A percentile compares a stretch with the other conserved stretches of the same genome.
Evolutionary conservation across 2,329 filamentous ascomycete species (phyloP).

Genomic region (Penicillium sp.): DNA sequence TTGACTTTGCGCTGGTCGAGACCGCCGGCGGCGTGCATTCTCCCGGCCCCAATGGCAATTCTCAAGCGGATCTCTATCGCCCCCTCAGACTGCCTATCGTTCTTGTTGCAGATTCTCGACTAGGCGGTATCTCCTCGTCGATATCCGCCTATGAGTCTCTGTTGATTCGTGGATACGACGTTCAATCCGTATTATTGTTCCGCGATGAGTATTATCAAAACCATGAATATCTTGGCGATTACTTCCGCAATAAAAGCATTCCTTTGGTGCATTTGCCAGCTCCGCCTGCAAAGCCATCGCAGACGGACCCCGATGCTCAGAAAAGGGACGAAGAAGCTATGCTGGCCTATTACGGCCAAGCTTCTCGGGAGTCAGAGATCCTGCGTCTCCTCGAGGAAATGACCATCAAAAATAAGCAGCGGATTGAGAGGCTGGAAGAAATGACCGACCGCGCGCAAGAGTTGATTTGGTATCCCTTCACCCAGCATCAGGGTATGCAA

Average conservation of each 20-base stretch:
- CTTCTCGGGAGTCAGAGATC: conserved; percentile 43
- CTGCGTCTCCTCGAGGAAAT: conserved; percentile 53
- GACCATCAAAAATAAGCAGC: conserved; percentile 53
- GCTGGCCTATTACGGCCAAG: conserved; percentile 61
- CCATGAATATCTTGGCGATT: conserved; percentile 64
- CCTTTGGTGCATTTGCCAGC: conserved; percentile 56
- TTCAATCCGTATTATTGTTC: conserved; percentile 70
- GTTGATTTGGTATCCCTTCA: conserved; percentile 84
- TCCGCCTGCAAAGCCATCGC: conserved; percentile 54
- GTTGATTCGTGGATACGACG: conserved; percentile 73
- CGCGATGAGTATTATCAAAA: conserved; percentile 66
- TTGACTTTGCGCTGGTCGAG: conserved; percentile 70
- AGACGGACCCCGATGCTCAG: conserved; percentile 29
- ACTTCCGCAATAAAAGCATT: conserved; percentile 64
- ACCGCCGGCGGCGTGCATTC: conserved; percentile 83
- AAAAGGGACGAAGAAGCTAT: conserved; percentile 59
- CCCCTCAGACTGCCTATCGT: conserved; percentile 72
- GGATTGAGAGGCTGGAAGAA: conserved; percentile 59
- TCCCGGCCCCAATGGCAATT: conserved; percentile 71
- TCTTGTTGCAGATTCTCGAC: conserved; percentile 70
- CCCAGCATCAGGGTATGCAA: conserved; percentile 68
- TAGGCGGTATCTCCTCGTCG: conserved; percentile 78
- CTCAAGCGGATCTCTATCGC: conserved; percentile 76
- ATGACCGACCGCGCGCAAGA: conserved; percentile 63
- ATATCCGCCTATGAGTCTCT: conserved; percentile 80